Evolutionary conservation across 345 rosid species (phyloP).

Genomic region (Noccaea bulbosa): DNA sequence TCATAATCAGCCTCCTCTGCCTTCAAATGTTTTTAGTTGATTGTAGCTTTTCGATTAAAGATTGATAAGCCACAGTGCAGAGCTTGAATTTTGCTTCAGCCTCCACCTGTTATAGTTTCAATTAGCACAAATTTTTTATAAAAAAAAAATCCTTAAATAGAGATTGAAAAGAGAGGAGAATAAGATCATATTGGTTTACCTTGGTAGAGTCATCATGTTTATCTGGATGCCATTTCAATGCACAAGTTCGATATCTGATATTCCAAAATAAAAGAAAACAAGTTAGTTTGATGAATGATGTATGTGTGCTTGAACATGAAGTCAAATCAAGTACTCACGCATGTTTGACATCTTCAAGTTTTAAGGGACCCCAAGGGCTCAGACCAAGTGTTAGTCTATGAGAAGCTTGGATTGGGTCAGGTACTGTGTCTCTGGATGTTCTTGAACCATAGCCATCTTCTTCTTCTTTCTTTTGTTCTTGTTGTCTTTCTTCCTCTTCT

Average conservation of each 20-base stretch:
- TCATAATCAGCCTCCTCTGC: background rate
- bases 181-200: slow-evolving; percentile 46
- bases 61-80: slow-evolving; percentile 80
- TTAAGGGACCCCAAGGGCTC: slow-evolving; percentile 65
- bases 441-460: slow-evolving; percentile 11
- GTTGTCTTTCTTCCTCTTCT: slow-evolving; percentile 16
- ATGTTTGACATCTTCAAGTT: slow-evolving; percentile 67
- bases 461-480: background rate
- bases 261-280: background rate
- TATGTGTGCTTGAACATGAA: background rate
- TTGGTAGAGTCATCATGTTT: slow-evolving; percentile 79
- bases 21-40: slow-evolving; percentile 36
- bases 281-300: background rate
- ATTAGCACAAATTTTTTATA: slow-evolving; percentile 17
- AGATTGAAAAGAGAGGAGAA: background rate
- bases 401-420: slow-evolving; percentile 48
- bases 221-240: slow-evolving; percentile 95
- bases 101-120: slow-evolving; percentile 43
- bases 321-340: slow-evolving; percentile 57
- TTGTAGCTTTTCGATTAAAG: slow-evolving; percentile 68
- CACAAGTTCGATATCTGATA: slow-evolving; percentile 73
- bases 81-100: slow-evolving; percentile 93
- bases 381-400: slow-evolving; percentile 79
- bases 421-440: slow-evolving; percentile 31
- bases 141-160: background rate